Conservation (phyloP, 495 filamentous ascomycete species). For the Symbiotaphrina buchneri region DNA sequence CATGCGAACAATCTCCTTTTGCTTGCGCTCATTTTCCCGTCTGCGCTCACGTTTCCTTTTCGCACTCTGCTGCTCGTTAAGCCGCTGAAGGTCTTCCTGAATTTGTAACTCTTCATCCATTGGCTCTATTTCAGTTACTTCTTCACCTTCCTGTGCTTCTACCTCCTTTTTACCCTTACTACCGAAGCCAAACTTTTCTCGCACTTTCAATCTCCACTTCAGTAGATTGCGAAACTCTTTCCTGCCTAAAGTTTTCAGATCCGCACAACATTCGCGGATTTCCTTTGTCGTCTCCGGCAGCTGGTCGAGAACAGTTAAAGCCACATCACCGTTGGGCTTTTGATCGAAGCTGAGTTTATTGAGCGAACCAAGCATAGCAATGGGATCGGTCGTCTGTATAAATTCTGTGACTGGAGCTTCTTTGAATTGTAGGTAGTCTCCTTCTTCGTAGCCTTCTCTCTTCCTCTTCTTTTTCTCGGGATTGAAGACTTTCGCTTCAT, state of each 20-base stretch:
- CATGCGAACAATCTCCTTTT: constrained; percentile 76
- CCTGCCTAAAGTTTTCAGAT: constrained; percentile 76
- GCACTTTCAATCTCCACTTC: constrained; percentile 73
- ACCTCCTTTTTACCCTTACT: constrained; percentile 39
- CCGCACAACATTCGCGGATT: constrained; percentile 61
- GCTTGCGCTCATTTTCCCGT: constrained; percentile 73
- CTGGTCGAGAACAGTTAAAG: constrained; percentile 63
- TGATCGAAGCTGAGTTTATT: constrained; percentile 72
- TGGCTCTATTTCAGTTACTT: constrained; percentile 53
- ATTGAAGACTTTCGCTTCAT: constrained; percentile 95
- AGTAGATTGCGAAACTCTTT: constrained; percentile 91
- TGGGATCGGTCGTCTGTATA: constrained; percentile 84
- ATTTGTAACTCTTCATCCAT: constrained; percentile 91
- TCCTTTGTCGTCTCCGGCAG: constrained; percentile 87
- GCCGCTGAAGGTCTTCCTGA: constrained; percentile 61
- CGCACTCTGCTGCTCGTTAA: constrained; percentile 52
- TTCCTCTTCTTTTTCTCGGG: constrained; percentile 93
- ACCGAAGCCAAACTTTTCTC: constrained; percentile 76
- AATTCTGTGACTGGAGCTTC: constrained; percentile 77
- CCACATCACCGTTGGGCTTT: constrained; percentile 56
- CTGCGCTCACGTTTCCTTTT: constrained; percentile 61
- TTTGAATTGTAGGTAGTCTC: constrained; percentile 81
- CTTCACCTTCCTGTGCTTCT: constrained; percentile 33
- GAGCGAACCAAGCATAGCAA: constrained; percentile 75
- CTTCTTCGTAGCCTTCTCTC: constrained; percentile 92